These are phyloP conservation scores for Exophiala spinifera DNA, from an alignment of 2,329 filamentous ascomycete species.

Conservation along the genomic window DNA sequence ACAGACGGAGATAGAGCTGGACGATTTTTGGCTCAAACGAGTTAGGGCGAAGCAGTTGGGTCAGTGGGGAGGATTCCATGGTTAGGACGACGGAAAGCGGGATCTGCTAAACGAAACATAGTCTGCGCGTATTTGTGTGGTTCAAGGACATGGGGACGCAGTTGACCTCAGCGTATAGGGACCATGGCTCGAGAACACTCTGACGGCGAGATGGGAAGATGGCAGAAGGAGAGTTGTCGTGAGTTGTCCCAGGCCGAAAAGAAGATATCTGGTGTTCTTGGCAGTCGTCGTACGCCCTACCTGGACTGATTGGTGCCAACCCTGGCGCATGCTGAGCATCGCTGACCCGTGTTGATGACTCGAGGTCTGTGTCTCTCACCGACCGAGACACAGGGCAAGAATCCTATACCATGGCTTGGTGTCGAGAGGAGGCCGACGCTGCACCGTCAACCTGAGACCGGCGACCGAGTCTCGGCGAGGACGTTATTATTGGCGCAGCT, in stretches of 20 bases:
- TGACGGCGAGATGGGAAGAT: not conserved
- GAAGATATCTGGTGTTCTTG: not conserved
- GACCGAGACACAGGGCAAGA: too few relatives aligned
- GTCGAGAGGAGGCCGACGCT: too few relatives aligned
- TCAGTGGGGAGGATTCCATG: slow-evolving; percentile 67
- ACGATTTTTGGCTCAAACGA: slow-evolving; percentile 93
- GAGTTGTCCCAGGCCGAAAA: not conserved
- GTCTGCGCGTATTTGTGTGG: not conserved
- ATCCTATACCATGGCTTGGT: too few relatives aligned
- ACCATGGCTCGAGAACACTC: not conserved
- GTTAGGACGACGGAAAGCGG: not conserved
- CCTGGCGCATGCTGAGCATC: too few relatives aligned
- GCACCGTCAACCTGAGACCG: not conserved
- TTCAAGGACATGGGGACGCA: too few relatives aligned
- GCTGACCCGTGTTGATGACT: too few relatives aligned
- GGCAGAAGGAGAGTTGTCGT: not conserved
- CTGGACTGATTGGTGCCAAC: not conserved
- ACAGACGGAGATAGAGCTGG: slow-evolving; percentile 79
- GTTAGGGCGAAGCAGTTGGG: slow-evolving; percentile 84
- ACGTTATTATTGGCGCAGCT: not conserved
- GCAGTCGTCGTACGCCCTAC: not conserved
- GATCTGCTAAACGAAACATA: not conserved
- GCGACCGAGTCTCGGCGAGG: not conserved
- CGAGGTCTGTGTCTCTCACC: too few relatives aligned
- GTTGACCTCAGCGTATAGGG: not conserved